Evolutionary conservation across 345 rosid species (phyloP), one percentile per base, ranked within the genome.

Genomic region (Trapa incisa): DNA sequence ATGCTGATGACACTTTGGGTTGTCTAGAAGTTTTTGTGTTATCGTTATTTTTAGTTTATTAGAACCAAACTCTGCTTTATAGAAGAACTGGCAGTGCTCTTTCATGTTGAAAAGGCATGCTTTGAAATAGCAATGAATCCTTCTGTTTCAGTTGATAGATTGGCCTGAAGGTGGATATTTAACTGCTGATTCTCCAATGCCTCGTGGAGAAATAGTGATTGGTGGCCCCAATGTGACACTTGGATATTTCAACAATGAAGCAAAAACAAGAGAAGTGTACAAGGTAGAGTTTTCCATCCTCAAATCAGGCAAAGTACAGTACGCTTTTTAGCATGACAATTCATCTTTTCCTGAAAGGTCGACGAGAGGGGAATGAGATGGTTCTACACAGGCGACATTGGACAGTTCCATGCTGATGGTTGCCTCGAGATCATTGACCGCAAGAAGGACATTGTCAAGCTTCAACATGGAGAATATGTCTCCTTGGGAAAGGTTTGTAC

Each of bases 401-500:
- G 99, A 74, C 87, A 76, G 76, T 80, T 95, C 75, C 99, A 95
- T 53, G 64, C 88, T 17, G 99, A 95, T 73, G 98, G 98, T 66
- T 95, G 99, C 80, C 94, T 95, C 47, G 96, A 95, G 89, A 95
- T 95, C 66, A 79, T 89, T 76, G 98, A 95, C 77, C 92, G 98
- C 6, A 95, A 87, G 68, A 95, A 95, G 73, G 99, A 95, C 76
- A 95, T 95, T 14, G 92, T 95, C 73, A 95, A 95, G 78, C 96
- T 95, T 80, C 98, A 91, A 77, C 98, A 91, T 14, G 99, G 99
- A 37, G 99, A 95, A 76, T 95, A 95, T 80, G 90, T 95, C 75
- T 91, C 99, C 52, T 76, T 95, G 54, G 99, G 97, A 79, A 95
- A 95, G 89, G 99, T 94, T 77, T 72, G 71, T 68, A 72, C 17